These are phyloP conservation scores for Ophiostoma angusticollis DNA, from an alignment of 2,329 filamentous ascomycete species.

Conservation along the genomic window DNA sequence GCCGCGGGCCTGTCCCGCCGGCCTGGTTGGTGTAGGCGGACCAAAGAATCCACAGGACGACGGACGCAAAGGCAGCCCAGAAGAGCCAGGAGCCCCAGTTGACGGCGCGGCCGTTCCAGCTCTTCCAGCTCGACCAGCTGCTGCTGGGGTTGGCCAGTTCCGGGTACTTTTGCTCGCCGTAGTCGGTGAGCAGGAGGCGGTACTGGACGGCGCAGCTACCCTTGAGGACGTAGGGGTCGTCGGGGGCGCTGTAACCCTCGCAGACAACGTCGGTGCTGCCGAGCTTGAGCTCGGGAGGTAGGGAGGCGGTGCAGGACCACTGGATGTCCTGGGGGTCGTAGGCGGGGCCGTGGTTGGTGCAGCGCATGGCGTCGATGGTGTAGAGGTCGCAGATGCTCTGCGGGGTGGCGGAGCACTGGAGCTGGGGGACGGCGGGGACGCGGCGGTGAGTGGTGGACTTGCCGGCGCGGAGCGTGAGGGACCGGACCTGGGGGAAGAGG, in stretches of 20 bases:
- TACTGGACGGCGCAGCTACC: constrained; percentile 93
- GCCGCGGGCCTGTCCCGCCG: background rate
- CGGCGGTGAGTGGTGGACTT: constrained; percentile 63
- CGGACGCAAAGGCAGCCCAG: constrained; percentile 44
- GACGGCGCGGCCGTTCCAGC: constrained; percentile 17
- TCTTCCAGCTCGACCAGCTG: too few species aligned
- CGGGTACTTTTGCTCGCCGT: constrained; percentile 61
- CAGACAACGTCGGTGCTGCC: constrained; percentile 83
- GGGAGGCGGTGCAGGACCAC: constrained; percentile 67
- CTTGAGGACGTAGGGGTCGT: constrained; percentile 78
- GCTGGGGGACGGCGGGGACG: constrained; percentile 61
- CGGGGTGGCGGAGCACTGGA: constrained; percentile 58
- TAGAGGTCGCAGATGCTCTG: constrained; percentile 54
- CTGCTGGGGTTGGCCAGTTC: constrained; percentile 30
- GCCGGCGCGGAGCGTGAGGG: constrained; percentile 60
- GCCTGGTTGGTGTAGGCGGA: constrained; percentile 28
- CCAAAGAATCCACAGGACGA: constrained; percentile 50
- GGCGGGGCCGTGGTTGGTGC: constrained; percentile 69
- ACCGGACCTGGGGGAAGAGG: constrained; percentile 53
- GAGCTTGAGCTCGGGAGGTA: constrained; percentile 53
- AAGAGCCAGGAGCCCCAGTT: constrained; percentile 31
- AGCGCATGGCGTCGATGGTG: constrained; percentile 71
- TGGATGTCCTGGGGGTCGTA: constrained; percentile 74
- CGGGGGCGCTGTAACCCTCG: constrained; percentile 66
- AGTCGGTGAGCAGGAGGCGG: constrained; percentile 60